phyloP scores from a whole-genome alignment of 805 yeast genomes.

The Kodamaea neixiangensis region DNA sequence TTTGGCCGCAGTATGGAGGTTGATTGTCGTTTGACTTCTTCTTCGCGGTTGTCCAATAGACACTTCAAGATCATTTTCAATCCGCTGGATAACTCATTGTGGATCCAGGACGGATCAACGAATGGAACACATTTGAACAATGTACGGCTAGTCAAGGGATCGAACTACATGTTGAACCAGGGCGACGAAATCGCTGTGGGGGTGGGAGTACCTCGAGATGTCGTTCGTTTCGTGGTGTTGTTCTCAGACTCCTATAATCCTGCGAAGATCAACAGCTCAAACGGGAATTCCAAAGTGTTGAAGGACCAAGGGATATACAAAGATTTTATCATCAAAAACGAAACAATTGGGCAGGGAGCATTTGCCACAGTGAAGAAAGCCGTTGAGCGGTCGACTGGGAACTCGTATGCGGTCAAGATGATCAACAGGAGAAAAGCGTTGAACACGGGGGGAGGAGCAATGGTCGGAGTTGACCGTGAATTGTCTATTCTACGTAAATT shows the following conservation, averaged over 20 bases:
- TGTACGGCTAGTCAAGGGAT: slow-evolving; percentile 67
- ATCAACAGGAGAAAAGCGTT: slow-evolving; percentile 77
- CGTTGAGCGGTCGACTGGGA: slow-evolving; percentile 80
- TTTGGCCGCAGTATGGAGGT: slow-evolving; percentile 74
- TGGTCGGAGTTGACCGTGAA: slow-evolving; percentile 84
- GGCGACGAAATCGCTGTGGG: slow-evolving; percentile 96
- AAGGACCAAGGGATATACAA: slow-evolving; percentile 59
- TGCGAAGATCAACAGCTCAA: slow-evolving; percentile 22
- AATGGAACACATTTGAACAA: slow-evolving; percentile 92
- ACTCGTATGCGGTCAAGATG: slow-evolving; percentile 87
- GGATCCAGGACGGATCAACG: slow-evolving; percentile 78
- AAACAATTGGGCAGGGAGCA: slow-evolving; percentile 96
- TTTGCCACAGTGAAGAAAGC: slow-evolving; percentile 95
- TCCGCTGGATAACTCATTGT: slow-evolving; percentile 51
- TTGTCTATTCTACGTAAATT: slow-evolving; percentile 74
- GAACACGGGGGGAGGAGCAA: slow-evolving; percentile 60
- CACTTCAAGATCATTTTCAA: slow-evolving; percentile 76
- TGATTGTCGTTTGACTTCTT: slow-evolving; percentile 61
- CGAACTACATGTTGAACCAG: slow-evolving; percentile 78
- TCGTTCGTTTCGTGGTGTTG: slow-evolving; percentile 52
- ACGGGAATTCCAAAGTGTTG: slow-evolving; percentile 29
- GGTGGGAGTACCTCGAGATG: slow-evolving; percentile 75
- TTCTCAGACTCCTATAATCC: slow-evolving; percentile 47
- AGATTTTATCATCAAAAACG: slow-evolving; percentile 77
- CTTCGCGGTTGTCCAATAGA: slow-evolving; percentile 67